These are phyloP conservation scores for Mytilinidion resinicola DNA, from an alignment of 495 filamentous ascomycete species.

Conservation along the genomic window DNA sequence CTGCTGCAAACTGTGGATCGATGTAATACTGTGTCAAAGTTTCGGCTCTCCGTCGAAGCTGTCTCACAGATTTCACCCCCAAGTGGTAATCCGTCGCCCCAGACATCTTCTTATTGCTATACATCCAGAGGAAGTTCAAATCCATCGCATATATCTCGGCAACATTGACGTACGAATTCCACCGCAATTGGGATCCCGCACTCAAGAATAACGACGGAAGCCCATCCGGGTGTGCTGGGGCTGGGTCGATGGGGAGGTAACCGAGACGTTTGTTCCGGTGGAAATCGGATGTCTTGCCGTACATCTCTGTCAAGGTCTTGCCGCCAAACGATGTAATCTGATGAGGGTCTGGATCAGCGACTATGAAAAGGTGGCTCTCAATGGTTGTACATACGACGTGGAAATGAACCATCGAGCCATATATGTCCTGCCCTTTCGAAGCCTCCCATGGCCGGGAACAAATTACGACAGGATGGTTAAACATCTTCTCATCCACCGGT, in stretches of 20 bases:
- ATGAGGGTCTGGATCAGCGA: background rate
- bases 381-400: slow-evolving; percentile 15
- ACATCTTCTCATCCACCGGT: slow-evolving; percentile 23
- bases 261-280: slow-evolving; percentile 17
- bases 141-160: slow-evolving; percentile 19
- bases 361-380: background rate
- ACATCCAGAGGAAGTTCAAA: slow-evolving; percentile 6
- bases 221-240: slow-evolving; percentile 24
- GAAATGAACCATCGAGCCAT: slow-evolving; percentile 14
- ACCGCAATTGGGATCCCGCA: slow-evolving; percentile 9
- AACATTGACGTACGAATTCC: slow-evolving; percentile 26
- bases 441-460: slow-evolving; percentile 17
- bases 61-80: slow-evolving; percentile 20
- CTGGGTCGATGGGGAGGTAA: slow-evolving; percentile 21
- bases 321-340: slow-evolving; percentile 28
- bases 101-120: slow-evolving; percentile 19
- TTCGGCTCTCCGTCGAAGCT: slow-evolving; percentile 12
- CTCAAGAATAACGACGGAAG: slow-evolving; percentile 16
- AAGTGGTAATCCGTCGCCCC: slow-evolving; percentile 5
- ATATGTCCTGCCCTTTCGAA: background rate
- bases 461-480: slow-evolving; percentile 24
- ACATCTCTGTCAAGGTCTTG: slow-evolving; percentile 24
- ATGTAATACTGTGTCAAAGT: slow-evolving; percentile 16
- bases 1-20: slow-evolving; percentile 4
- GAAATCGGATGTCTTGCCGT: slow-evolving; percentile 24